Evolutionary conservation across 2,329 filamentous ascomycete species (phyloP), one percentile per base, ranked within the genome.

Genomic region (Cladosporium sphaerospermum): DNA sequence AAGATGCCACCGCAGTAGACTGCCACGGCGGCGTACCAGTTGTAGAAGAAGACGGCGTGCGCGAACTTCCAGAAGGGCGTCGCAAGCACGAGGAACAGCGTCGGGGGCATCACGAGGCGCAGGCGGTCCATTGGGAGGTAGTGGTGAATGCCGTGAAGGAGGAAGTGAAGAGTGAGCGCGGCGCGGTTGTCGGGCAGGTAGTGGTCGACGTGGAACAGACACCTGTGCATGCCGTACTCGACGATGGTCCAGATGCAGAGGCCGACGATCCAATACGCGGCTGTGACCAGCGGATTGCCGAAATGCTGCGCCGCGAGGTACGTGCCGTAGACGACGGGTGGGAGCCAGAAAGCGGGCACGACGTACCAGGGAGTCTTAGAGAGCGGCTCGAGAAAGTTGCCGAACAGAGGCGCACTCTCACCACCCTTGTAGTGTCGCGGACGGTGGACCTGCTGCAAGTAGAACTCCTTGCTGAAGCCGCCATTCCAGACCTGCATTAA

Each of bases 71-170:
- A 99, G 76, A 97, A 97, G 0, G 93, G 93, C 0, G 81, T 79
- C 5, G 92, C 92, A 16, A 99, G 83, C 10, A 81, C 79, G 19
- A 92, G 57, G 67, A 99, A 97, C 3, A 99, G 78, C 0, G 89
- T 82, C 0, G 93, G 93, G 1, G 93, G 93, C 93, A 99, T 97
- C 59, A 99, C 93, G 9, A 99, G 84, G 56, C 93, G 85, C 64
- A 96, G 92, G 67, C 86, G 92, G 75, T 99, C 93, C 93, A 99
- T 97, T n/a, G 93, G 93, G 4, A 99, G 81, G 72, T 97, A 99
- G 72, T 99, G 93, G 68, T 99, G 93, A 58, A 99, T 89, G 58
- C 93, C 93, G 64, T 99, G 93, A 23, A 99, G 86, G 39, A 96
- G 74, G 74, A 99, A 99, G 70, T 99, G 93, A 16, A 86, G 62